phyloP scores from a whole-genome alignment of 73 alveolate species.

The Symbiodinium pilosum region DNA sequence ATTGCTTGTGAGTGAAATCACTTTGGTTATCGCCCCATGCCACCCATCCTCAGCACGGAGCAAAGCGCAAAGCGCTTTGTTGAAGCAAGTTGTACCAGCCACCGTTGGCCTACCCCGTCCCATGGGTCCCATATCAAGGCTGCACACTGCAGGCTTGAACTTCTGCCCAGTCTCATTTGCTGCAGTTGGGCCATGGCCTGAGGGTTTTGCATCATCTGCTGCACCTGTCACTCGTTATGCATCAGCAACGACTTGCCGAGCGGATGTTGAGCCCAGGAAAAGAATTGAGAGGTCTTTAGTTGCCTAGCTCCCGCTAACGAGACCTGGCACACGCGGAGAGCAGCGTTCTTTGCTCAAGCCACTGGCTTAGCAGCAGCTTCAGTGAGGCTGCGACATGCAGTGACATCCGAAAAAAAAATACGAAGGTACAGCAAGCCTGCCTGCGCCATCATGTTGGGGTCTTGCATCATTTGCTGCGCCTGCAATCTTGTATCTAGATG shows the following conservation, averaged over 20 bases:
- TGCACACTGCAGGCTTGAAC: too few relatives aligned
- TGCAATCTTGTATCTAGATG: too few relatives aligned
- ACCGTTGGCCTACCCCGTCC: neutral
- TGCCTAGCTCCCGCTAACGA: too few relatives aligned
- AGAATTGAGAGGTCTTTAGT: too few relatives aligned
- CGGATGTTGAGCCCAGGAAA: too few relatives aligned
- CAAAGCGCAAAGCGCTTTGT: neutral
- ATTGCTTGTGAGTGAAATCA: neutral
- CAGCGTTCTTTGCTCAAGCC: too few relatives aligned
- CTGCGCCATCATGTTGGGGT: conserved; percentile 94
- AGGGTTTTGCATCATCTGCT: conserved; percentile 93
- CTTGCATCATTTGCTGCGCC: conserved; percentile 95
- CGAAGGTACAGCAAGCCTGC: too few relatives aligned
- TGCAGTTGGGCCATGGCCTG: conserved; percentile 92
- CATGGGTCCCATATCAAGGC: neutral
- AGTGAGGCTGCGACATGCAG: too few relatives aligned
- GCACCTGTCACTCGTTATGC: conserved; percentile 23
- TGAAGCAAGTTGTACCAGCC: neutral
- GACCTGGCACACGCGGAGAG: too few relatives aligned
- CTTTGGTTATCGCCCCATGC: conserved; percentile 5
- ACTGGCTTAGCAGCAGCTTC: too few relatives aligned
- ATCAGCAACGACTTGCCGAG: neutral
- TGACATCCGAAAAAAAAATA: too few relatives aligned
- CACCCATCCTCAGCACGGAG: neutral
- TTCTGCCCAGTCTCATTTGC: conserved; percentile 47